Conservation (phyloP, 306 rosid species). For the Cicer cuneatum region DNA sequence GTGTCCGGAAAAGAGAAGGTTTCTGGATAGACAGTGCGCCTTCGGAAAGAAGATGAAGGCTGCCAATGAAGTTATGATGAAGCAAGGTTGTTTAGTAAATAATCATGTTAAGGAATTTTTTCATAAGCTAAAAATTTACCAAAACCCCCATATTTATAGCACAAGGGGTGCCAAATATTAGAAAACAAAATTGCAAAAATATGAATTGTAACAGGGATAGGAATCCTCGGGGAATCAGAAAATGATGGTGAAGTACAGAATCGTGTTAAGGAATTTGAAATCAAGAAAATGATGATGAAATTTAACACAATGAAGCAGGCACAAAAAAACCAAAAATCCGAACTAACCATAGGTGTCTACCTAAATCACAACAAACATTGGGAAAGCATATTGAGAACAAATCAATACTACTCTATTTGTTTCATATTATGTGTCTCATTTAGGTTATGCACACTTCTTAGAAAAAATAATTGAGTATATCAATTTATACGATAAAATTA, state of each 20-base stretch:
- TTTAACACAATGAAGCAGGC: background rate
- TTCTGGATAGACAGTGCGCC: conserved; percentile 70
- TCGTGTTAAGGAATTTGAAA: conserved; percentile 29
- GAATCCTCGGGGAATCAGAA: no score
- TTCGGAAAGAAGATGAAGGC: conserved; percentile 71
- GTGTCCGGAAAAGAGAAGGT: conserved; percentile 61
- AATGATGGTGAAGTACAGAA: background rate
- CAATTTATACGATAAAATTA: no score
- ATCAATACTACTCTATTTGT: no score
- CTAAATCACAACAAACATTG: background rate
- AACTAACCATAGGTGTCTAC: conserved; percentile 7
- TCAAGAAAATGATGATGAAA: background rate
- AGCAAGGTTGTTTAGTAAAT: conserved; percentile 20
- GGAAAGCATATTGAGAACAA: no score
- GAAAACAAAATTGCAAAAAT: background rate
- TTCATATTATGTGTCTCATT: no score
- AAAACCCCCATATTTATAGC: background rate
- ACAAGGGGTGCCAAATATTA: background rate
- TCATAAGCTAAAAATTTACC: background rate
- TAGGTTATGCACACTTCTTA: no score
- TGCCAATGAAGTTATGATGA: conserved; percentile 51
- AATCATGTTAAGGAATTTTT: background rate
- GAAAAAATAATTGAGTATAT: no score
- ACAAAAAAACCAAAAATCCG: conserved; percentile 23
- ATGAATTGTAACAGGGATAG: background rate